Evolutionary conservation across 1,284 basidiomycete genomes (phyloP).

Genomic region (Mycena sp.): DNA sequence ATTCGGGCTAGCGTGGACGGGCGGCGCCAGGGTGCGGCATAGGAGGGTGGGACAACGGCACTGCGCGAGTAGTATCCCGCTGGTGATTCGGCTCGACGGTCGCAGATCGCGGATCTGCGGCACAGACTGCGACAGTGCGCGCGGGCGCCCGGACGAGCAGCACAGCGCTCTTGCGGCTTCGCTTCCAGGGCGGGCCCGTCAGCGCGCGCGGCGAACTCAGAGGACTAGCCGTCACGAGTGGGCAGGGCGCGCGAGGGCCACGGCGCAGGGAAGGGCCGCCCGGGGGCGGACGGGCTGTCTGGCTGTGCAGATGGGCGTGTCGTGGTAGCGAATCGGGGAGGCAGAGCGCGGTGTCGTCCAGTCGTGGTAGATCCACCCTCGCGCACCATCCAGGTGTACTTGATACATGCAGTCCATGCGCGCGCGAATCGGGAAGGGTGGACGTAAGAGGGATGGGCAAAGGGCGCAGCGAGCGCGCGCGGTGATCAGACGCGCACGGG

Average conservation of each 20-base stretch:
- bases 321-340: conserved; percentile 9
- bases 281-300: neutral
- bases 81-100: too few species aligned
- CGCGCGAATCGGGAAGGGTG: neutral
- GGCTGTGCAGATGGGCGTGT: neutral
- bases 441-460: neutral
- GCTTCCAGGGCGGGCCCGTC: neutral
- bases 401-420: conserved; percentile 1
- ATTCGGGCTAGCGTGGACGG: too few species aligned
- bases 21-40: conserved; percentile 23
- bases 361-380: conserved; percentile 7
- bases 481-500: conserved; percentile 9
- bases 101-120: too few species aligned
- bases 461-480: conserved; percentile 4
- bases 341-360: neutral
- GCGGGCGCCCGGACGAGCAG: too few species aligned
- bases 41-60: neutral
- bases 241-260: conserved; percentile 14
- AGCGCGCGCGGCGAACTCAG: conserved; percentile 18
- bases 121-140: neutral
- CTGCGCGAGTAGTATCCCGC: neutral
- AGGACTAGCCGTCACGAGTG: conserved; percentile 26
- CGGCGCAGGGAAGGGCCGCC: neutral
- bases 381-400: conserved; percentile 18
- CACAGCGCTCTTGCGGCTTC: too few species aligned